Conservation (phyloP, 108 stramenopile genomes). For the Pseudonitzschia multiseries region DNA sequence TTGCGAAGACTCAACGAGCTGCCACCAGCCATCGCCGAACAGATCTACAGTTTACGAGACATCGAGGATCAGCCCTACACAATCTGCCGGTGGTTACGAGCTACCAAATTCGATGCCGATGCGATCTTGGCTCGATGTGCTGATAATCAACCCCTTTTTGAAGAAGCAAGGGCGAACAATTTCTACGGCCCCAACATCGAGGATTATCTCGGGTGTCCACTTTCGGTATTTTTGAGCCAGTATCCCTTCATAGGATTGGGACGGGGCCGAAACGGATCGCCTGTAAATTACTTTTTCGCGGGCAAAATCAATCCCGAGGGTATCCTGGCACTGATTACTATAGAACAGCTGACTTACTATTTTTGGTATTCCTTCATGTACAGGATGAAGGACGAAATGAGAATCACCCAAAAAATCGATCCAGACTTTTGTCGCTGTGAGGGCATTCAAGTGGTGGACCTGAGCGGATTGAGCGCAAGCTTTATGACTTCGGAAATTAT, state of each 20-base stretch:
- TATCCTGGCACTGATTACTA: conserved; percentile 29
- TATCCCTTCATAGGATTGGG: conserved; percentile 48
- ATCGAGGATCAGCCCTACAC: conserved; percentile 58
- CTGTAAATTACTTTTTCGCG: conserved; percentile 46
- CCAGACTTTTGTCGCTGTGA: conserved; percentile 50
- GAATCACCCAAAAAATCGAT: conserved; percentile 25
- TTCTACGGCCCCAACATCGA: conserved; percentile 43
- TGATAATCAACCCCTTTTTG: conserved; percentile 33
- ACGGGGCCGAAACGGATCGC: conserved; percentile 46
- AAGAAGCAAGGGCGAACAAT: conserved; percentile 34
- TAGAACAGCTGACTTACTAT: conserved; percentile 23
- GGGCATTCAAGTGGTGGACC: conserved; percentile 59
- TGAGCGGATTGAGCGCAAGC: conserved; percentile 52
- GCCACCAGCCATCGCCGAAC: conserved; percentile 24
- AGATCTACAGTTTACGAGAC: conserved; percentile 36
- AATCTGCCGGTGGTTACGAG: conserved; percentile 52
- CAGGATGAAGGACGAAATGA: conserved; percentile 35
- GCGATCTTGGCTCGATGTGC: conserved; percentile 37
- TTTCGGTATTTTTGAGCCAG: conserved; percentile 49
- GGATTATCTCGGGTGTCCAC: conserved; percentile 32
- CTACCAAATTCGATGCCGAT: conserved; percentile 48
- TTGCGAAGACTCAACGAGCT: conserved; percentile 16
- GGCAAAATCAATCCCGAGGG: conserved; percentile 48
- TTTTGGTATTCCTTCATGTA: conserved; percentile 51
- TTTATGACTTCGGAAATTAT: conserved; percentile 54